Evolutionary conservation across 2,329 filamentous ascomycete species (phyloP).

Genomic region (Epichloe brachyelytri): DNA sequence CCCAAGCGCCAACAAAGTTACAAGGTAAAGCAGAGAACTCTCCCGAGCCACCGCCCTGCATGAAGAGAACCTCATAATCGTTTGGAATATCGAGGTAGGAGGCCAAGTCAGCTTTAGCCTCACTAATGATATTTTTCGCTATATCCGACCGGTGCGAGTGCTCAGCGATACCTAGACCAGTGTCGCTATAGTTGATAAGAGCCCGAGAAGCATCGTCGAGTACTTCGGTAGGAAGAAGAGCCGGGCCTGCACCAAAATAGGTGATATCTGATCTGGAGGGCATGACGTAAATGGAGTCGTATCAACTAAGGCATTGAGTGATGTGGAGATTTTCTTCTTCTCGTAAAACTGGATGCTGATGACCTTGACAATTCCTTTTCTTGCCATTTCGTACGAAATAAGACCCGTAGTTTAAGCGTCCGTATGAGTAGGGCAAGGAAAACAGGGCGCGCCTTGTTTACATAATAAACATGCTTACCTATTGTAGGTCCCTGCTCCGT

Average conservation of each 20-base stretch:
- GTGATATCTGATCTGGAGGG: conserved; percentile 50
- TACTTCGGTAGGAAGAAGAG: conserved; percentile 69
- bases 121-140: conserved; percentile 65
- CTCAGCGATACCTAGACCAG: conserved; percentile 74
- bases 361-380: no score
- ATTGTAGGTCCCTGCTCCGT: no score
- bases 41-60: conserved; percentile 74
- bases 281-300: neutral
- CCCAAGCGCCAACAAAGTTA: conserved; percentile 76
- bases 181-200: conserved; percentile 69
- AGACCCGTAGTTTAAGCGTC: no score
- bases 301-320: no score
- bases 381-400: no score
- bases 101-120: conserved; percentile 62
- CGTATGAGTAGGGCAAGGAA: no score
- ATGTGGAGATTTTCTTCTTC: no score
- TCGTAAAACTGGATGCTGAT: no score
- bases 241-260: conserved; percentile 86
- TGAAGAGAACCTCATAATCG: conserved; percentile 78
- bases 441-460: no score
- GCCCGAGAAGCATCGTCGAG: conserved; percentile 64
- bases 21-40: conserved; percentile 76
- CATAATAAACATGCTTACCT: no score
- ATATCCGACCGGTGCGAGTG: conserved; percentile 77
- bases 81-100: conserved; percentile 69